These are phyloP conservation scores for Straminergon stramineum DNA, from an alignment of 225 moss, liverwort and hornwort species.

Conservation along the genomic window DNA sequence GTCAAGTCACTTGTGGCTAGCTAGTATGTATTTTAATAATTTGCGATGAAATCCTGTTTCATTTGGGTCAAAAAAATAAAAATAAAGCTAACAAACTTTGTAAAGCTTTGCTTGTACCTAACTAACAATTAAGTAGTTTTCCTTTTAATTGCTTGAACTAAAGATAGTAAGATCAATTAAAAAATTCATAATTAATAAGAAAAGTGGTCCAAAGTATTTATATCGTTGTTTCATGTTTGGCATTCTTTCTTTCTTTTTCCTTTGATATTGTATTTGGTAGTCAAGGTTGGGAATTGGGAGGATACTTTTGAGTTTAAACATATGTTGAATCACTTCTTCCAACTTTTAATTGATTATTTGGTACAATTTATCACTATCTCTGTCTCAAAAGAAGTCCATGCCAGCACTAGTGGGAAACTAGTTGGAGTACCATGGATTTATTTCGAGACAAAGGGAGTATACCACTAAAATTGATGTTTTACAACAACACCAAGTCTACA, in stretches of 20 bases:
- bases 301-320: not conserved
- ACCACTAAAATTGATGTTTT: too few species aligned
- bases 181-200: not conserved
- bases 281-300: not conserved
- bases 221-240: not conserved
- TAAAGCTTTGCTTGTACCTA: fast-evolving
- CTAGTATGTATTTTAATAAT: too few species aligned
- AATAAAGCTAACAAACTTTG: not conserved
- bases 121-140: not conserved
- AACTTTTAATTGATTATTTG: not conserved
- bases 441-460: too few species aligned
- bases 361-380: not conserved
- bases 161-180: not conserved
- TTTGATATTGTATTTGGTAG: fast-evolving
- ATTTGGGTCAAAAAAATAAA: too few species aligned
- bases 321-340: not conserved
- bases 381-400: too few species aligned
- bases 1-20: too few species aligned
- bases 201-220: not conserved
- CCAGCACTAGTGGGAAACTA: too few species aligned
- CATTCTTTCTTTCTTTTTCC: not conserved
- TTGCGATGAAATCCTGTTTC: too few species aligned
- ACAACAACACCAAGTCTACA: not conserved
- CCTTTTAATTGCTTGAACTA: not conserved
- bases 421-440: too few species aligned